Evolutionary conservation across 768 basidiomycete species (phyloP).

Genomic region (Mrakia hoshinonis): DNA sequence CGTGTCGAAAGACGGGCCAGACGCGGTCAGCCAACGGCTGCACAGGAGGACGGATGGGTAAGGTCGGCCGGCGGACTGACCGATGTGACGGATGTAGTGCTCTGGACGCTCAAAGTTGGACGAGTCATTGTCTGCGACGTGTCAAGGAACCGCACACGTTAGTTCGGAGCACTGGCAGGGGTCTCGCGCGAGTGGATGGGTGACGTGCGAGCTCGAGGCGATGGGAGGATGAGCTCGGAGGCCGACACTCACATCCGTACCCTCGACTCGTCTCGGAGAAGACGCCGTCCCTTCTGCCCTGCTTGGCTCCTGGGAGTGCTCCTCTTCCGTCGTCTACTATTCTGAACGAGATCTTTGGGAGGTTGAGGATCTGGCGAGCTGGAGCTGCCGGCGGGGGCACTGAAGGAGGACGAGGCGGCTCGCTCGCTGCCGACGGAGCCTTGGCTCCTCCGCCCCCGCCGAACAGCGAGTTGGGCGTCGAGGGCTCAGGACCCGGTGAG

Average conservation of each 20-base stretch:
- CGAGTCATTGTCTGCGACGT: conserved; percentile 34
- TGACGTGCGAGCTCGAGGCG: not conserved
- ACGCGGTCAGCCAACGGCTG: not conserved
- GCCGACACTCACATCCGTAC: conserved; percentile 5
- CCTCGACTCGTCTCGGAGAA: not conserved
- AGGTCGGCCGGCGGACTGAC: conserved; percentile 44
- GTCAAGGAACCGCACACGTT: too few species aligned
- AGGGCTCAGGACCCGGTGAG: too few species aligned
- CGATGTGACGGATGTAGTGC: conserved; percentile 84
- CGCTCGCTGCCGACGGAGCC: too few species aligned
- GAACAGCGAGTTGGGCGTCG: too few species aligned
- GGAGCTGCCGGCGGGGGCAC: not conserved
- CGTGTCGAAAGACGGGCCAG: too few species aligned
- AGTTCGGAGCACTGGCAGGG: not conserved
- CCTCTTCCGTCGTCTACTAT: conserved; percentile 10
- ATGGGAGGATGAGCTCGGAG: not conserved
- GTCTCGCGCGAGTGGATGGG: not conserved
- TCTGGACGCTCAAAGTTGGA: conserved; percentile 63
- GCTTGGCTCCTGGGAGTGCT: not conserved
- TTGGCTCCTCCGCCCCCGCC: too few species aligned
- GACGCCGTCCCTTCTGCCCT: not conserved
- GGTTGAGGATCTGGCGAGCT: not conserved
- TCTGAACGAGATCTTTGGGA: conserved; percentile 18
- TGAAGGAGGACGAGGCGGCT: not conserved
- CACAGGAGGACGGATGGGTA: not conserved